A percentile compares a stretch with the other conserved stretches of the same genome.
These are phyloP conservation scores for Xylaria bambusicola DNA, from an alignment of 495 filamentous ascomycete genomes.

Conservation along the genomic window DNA sequence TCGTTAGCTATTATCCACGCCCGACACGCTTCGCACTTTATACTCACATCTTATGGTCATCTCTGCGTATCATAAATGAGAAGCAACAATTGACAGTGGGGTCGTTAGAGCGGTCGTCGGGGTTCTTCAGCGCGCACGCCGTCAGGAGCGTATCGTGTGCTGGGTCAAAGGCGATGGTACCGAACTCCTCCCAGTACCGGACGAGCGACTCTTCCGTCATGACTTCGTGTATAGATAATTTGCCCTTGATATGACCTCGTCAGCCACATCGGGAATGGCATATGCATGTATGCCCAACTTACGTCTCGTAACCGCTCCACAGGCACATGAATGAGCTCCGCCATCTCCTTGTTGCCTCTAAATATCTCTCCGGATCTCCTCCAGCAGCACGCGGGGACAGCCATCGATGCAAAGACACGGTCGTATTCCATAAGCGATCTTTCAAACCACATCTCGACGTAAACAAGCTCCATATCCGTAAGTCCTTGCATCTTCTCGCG, in stretches of 20 bases:
- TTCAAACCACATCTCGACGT: slow-evolving; percentile 99
- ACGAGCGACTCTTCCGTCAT: slow-evolving; percentile 92
- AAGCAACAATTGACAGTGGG: slow-evolving; percentile 91
- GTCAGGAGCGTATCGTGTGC: slow-evolving; percentile 97
- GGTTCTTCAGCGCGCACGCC: slow-evolving; percentile 87
- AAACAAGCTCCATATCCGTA: slow-evolving; percentile 87
- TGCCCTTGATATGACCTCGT: slow-evolving; percentile 62
- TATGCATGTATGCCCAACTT: slow-evolving; percentile 39
- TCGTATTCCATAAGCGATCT: slow-evolving; percentile 93
- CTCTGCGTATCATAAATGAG: slow-evolving; percentile 91
- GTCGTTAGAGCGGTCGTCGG: slow-evolving; percentile 67
- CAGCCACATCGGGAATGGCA: slow-evolving; percentile 3
- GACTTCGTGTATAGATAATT: slow-evolving; percentile 93
- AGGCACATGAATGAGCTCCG: slow-evolving; percentile 89
- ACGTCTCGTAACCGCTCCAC: slow-evolving; percentile 91
- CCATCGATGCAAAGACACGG: slow-evolving; percentile 98
- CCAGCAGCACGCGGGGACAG: slow-evolving; percentile 97
- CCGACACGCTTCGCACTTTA: background rate
- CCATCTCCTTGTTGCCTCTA: slow-evolving; percentile 98
- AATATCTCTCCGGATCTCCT: slow-evolving; percentile 96
- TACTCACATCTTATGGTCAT: slow-evolving; percentile 94
- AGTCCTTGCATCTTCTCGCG: slow-evolving; percentile 89
- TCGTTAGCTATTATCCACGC: slow-evolving; percentile 18
- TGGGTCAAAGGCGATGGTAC: slow-evolving; percentile 95
- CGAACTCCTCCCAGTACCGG: slow-evolving; percentile 98